These are phyloP conservation scores for Candolleomyces efflorescens DNA, from an alignment of 768 basidiomycete genomes.

Conservation along the genomic window DNA sequence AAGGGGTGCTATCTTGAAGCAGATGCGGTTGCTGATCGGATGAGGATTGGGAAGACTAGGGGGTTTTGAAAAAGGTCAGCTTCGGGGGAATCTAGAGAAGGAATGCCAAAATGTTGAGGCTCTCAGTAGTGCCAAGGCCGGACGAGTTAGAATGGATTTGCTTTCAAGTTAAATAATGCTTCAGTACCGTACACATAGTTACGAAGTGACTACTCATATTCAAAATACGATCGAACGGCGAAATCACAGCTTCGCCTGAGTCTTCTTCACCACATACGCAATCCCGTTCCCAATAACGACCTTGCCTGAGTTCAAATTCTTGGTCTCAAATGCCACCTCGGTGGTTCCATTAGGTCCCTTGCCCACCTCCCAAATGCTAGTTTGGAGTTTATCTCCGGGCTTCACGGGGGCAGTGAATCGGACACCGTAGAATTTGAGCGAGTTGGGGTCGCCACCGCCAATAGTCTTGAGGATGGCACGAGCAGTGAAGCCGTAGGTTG, in stretches of 20 bases:
- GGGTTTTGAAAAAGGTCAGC: background rate
- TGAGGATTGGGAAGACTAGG: constrained; percentile 44
- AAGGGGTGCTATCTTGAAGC: constrained; percentile 84
- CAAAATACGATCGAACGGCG: background rate
- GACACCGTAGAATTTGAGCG: constrained; percentile 65
- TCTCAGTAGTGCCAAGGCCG: background rate
- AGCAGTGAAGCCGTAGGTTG: constrained; percentile 78
- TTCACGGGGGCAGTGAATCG: constrained; percentile 82
- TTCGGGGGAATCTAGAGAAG: no score
- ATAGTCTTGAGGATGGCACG: constrained; percentile 66
- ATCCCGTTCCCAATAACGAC: constrained; percentile 58
- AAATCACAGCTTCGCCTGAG: constrained; percentile 22
- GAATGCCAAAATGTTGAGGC: no score
- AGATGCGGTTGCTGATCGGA: constrained; percentile 58
- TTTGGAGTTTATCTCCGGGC: constrained; percentile 80
- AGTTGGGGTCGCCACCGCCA: constrained; percentile 54
- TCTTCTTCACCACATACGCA: constrained; percentile 54
- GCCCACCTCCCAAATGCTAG: constrained; percentile 74
- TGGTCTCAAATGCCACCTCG: constrained; percentile 62
- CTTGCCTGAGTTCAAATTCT: constrained; percentile 57
- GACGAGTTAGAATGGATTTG: background rate
- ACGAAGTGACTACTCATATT: no score
- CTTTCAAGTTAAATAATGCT: background rate
- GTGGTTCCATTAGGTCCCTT: constrained; percentile 53
- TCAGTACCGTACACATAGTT: background rate